phyloP scores from a whole-genome alignment of 2,329 filamentous ascomycete genomes.

The Nemania serpens region DNA sequence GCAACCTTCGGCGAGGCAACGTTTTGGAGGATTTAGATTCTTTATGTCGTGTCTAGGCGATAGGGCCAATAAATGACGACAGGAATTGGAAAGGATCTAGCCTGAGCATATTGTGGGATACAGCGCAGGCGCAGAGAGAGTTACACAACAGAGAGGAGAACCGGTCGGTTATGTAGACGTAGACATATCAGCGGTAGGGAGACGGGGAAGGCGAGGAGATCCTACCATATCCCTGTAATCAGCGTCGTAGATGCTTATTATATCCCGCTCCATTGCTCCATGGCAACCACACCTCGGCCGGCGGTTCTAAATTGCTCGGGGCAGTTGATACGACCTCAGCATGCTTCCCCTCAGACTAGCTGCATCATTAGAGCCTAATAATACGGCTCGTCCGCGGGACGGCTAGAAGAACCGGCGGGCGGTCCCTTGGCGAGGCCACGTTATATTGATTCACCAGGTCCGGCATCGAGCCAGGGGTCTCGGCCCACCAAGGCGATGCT shows the following conservation, averaged over 20 bases:
- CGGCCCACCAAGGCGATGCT: background rate
- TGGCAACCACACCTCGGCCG: slow-evolving; percentile 6
- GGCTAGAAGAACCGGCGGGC: slow-evolving; percentile 9
- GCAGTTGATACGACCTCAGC: slow-evolving; percentile 33
- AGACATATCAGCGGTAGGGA: background rate
- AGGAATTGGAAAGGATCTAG: background rate
- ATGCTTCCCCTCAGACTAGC: slow-evolving; percentile 37
- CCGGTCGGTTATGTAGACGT: slow-evolving; percentile 22
- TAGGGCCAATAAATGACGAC: background rate
- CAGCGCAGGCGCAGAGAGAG: background rate
- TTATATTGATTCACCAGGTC: slow-evolving; percentile 6
- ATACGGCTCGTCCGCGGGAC: slow-evolving; percentile 25
- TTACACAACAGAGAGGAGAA: slow-evolving; percentile 26
- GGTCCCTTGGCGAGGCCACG: slow-evolving; percentile 4
- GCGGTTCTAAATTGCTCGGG: slow-evolving; percentile 14
- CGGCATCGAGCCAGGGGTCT: slow-evolving; percentile 5
- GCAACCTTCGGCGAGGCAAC: background rate
- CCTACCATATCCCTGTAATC: background rate
- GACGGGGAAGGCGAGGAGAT: background rate
- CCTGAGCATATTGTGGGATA: slow-evolving; percentile 2
- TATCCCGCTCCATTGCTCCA: background rate
- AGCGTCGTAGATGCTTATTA: slow-evolving; percentile 2
- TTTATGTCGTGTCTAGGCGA: background rate
- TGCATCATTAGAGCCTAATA: slow-evolving; percentile 29
- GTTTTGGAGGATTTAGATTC: background rate